Percentiles rank a stretch among this genome's conserved stretches.
Evolutionary conservation across 2,329 filamentous ascomycete species (phyloP).

Genomic region (Neonectria coccinea): DNA sequence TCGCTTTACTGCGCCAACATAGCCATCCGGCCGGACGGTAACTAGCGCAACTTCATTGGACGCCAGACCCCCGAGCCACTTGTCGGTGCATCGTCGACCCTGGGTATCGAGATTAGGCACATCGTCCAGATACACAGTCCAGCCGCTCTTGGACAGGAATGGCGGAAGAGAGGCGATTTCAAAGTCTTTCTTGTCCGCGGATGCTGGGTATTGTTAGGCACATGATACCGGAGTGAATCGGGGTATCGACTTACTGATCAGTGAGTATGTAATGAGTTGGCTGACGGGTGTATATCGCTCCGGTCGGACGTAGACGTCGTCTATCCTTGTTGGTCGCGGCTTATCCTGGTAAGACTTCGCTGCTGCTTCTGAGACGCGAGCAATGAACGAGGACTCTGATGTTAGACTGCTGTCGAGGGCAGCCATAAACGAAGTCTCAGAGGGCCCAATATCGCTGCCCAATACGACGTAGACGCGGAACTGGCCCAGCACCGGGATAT

Average conservation of each 20-base stretch:
- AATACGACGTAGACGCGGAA: constrained; percentile 79
- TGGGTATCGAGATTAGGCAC: constrained; percentile 30
- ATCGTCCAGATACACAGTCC: constrained; percentile 35
- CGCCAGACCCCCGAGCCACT: constrained; percentile 38
- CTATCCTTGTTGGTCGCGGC: constrained; percentile 65
- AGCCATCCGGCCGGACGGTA: constrained; percentile 38
- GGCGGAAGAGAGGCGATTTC: constrained; percentile 30
- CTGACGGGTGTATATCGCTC: constrained; percentile 75
- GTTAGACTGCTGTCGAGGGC: constrained; percentile 67
- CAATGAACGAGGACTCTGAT: constrained; percentile 64
- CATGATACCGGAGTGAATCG: not conserved
- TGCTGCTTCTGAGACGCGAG: constrained; percentile 67
- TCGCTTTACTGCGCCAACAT: constrained; percentile 38
- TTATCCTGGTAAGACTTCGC: constrained; percentile 70
- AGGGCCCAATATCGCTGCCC: constrained; percentile 64
- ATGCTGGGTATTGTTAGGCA: constrained; percentile 23
- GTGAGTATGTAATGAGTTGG: constrained; percentile 73
- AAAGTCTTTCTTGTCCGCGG: constrained; percentile 32
- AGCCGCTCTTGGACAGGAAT: constrained; percentile 26
- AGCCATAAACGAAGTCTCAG: constrained; percentile 64
- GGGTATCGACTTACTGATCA: constrained; percentile 66
- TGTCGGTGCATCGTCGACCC: constrained; percentile 39
- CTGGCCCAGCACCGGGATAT: constrained; percentile 80
- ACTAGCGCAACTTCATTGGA: constrained; percentile 33
- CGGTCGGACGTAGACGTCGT: constrained; percentile 73